Conservation (phyloP, 2,329 filamentous ascomycete genomes). For the Corynespora cassiicola region DNA sequence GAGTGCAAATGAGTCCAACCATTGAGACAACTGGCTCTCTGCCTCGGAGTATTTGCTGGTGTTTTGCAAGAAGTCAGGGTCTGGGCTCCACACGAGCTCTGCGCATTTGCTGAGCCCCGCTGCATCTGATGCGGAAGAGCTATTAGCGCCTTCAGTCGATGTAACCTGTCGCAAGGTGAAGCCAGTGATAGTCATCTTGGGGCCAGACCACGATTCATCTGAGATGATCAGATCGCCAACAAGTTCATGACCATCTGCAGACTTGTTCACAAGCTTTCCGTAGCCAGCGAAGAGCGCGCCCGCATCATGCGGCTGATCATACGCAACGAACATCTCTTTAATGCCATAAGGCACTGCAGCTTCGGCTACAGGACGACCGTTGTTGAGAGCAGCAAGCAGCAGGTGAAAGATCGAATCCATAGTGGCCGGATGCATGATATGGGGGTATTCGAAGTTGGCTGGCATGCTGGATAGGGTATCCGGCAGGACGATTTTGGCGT, state of each 20-base stretch:
- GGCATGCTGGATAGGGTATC: slow-evolving; percentile 3
- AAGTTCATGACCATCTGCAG: slow-evolving; percentile 1
- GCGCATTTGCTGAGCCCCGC: slow-evolving; percentile 1
- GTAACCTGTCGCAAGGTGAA: slow-evolving; percentile 4
- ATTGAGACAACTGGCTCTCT: slow-evolving; percentile 1
- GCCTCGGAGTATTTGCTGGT: not conserved
- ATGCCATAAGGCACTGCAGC: slow-evolving; percentile 3
- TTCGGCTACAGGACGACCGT: slow-evolving; percentile 1
- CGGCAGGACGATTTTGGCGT: slow-evolving; percentile 3
- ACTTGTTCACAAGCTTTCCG: slow-evolving; percentile 1
- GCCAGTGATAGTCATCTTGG: slow-evolving; percentile 2
- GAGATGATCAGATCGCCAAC: slow-evolving; percentile 5
- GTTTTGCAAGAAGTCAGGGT: slow-evolving; percentile 1
- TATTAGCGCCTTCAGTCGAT: not conserved
- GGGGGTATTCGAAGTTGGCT: slow-evolving; percentile 7
- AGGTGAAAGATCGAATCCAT: slow-evolving; percentile 22
- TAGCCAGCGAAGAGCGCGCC: slow-evolving; percentile 2
- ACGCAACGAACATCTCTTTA: slow-evolving; percentile 2
- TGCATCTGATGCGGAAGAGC: not conserved
- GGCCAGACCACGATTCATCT: slow-evolving; percentile 3
- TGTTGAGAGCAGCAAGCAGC: slow-evolving; percentile 9
- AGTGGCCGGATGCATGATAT: slow-evolving; percentile 24
- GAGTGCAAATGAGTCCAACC: not conserved
- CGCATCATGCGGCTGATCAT: slow-evolving; percentile 4
- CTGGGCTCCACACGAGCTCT: slow-evolving; percentile 1